These are phyloP conservation scores for Stephania yunnanensis DNA, from an alignment of 164 flowering plant species.

Conservation along the genomic window DNA sequence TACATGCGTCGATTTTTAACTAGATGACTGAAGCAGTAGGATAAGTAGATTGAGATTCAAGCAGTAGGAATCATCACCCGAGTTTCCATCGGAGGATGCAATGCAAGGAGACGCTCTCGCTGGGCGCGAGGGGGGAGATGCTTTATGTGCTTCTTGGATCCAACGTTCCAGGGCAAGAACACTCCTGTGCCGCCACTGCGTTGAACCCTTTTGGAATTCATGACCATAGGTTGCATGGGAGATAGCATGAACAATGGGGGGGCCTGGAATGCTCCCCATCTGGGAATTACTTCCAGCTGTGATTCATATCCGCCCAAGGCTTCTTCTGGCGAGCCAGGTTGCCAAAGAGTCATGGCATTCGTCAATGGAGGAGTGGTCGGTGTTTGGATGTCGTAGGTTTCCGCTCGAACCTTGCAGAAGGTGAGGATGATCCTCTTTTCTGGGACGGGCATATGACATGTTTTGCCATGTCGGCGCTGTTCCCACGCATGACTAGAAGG, in stretches of 20 bases:
- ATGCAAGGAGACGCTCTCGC: slow-evolving; percentile 47
- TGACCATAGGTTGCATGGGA: slow-evolving; percentile 47
- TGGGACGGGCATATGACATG: slow-evolving; percentile 80
- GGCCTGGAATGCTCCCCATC: slow-evolving; percentile 55
- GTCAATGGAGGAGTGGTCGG: slow-evolving; percentile 30
- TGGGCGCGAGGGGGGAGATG: slow-evolving; percentile 88
- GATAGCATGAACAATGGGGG: slow-evolving; percentile 68
- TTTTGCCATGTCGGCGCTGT: slow-evolving; percentile 79
- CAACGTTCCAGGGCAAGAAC: slow-evolving; percentile 71
- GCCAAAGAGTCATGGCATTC: slow-evolving; percentile 60
- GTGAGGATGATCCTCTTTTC: slow-evolving; percentile 71
- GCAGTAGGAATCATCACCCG: slow-evolving; percentile 31
- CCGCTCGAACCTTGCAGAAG: slow-evolving; percentile 61
- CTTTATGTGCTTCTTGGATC: slow-evolving; percentile 47
- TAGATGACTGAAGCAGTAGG: slow-evolving; percentile 8
- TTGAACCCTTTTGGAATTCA: slow-evolving; percentile 39
- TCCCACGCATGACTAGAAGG: slow-evolving; percentile 81
- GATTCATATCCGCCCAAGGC: slow-evolving; percentile 26
- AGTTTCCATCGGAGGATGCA: slow-evolving; percentile 38
- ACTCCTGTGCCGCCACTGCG: slow-evolving; percentile 86
- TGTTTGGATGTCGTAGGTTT: slow-evolving; percentile 31
- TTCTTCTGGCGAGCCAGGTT: slow-evolving; percentile 44
- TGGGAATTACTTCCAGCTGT: slow-evolving; percentile 41
- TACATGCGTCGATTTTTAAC: neutral
- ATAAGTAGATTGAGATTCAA: slow-evolving; percentile 20